These are phyloP conservation scores for Metschnikowia matae DNA, from an alignment of 805 yeast genomes.

Conservation along the genomic window DNA sequence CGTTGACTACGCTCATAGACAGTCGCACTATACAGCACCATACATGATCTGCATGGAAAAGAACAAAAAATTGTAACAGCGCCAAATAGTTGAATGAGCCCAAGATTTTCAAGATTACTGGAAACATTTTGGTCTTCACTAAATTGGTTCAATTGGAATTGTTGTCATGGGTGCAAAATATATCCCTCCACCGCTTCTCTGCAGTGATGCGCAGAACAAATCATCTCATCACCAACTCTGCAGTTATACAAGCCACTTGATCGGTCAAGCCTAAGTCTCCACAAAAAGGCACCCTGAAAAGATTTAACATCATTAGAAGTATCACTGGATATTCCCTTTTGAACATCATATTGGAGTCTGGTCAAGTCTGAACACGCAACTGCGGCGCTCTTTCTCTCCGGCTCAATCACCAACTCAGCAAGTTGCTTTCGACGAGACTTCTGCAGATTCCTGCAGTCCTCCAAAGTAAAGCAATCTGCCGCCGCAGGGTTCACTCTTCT, in stretches of 20 bases:
- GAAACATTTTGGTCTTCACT: too few species aligned
- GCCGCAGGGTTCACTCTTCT: neutral
- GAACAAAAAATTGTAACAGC: neutral
- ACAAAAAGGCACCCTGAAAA: neutral
- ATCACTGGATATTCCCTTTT: neutral
- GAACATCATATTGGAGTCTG: neutral
- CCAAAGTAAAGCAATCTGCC: conserved; percentile 1
- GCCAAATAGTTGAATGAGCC: neutral
- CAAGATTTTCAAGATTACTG: too few species aligned
- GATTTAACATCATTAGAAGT: neutral
- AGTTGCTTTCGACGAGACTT: conserved; percentile 3
- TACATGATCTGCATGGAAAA: too few species aligned
- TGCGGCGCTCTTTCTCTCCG: neutral
- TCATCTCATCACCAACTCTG: neutral
- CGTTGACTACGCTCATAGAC: neutral
- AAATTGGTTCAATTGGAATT: neutral
- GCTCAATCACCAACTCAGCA: neutral
- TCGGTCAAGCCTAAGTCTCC: neutral
- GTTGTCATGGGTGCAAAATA: neutral
- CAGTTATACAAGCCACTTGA: neutral
- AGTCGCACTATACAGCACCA: neutral
- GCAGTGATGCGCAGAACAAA: conserved; percentile 3
- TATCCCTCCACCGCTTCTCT: neutral
- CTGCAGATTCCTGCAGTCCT: conserved; percentile 4
- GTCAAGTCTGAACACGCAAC: neutral